Conservation (phyloP, 139 green algal species). For the Tetradesmus lagerheimii region DNA sequence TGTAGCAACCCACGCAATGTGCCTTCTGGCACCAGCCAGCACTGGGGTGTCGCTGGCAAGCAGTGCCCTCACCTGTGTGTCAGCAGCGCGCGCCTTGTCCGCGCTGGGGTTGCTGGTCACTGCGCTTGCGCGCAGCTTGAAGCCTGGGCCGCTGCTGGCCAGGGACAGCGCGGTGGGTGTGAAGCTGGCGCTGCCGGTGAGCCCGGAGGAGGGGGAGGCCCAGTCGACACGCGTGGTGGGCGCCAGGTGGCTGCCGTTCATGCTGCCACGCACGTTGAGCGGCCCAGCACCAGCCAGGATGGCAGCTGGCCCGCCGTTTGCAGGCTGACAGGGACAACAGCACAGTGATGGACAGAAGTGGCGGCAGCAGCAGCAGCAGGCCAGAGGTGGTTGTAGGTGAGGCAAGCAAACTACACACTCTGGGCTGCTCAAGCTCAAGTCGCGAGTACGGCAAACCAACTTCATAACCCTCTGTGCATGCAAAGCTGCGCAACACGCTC, state of each 20-base stretch:
- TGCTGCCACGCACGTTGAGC: constrained; percentile 56
- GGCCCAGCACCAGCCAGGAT: constrained; percentile 13
- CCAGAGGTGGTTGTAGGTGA: too few relatives aligned
- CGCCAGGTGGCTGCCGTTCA: constrained; percentile 76
- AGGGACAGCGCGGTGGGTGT: constrained; percentile 21
- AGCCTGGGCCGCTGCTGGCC: constrained; percentile 22
- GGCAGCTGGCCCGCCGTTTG: not conserved
- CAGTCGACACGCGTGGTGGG: constrained; percentile 72
- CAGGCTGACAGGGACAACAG: not conserved
- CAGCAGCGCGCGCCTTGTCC: constrained; percentile 35
- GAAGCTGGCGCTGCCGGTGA: constrained; percentile 30
- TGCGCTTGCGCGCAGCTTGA: constrained; percentile 49
- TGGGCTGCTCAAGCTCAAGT: too few relatives aligned
- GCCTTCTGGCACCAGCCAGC: not conserved
- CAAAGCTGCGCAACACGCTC: too few relatives aligned
- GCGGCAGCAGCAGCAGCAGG: too few relatives aligned
- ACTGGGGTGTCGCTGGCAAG: not conserved
- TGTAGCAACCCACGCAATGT: not conserved
- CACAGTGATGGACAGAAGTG: not conserved
- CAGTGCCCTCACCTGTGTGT: constrained; percentile 56
- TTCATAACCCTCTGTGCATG: too few relatives aligned
- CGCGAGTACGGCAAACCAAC: too few relatives aligned
- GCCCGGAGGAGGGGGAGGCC: not conserved
- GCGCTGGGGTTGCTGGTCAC: constrained; percentile 51
- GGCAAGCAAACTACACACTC: too few relatives aligned